These are phyloP conservation scores for Saccharum spontaneum DNA, from an alignment of 176 grass and related monocot species.

Conservation along the genomic window DNA sequence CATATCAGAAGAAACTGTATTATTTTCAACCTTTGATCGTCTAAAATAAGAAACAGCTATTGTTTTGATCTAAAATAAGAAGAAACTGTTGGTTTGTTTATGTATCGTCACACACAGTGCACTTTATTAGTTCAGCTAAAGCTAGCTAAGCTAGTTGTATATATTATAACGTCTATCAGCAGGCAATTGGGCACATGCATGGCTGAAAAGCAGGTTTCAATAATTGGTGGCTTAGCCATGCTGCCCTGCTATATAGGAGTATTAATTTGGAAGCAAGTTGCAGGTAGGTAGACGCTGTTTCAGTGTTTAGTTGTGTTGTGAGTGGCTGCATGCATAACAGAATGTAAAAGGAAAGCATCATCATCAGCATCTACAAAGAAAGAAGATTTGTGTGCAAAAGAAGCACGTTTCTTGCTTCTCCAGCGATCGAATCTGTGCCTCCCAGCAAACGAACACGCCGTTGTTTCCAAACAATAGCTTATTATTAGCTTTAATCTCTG, in stretches of 20 bases:
- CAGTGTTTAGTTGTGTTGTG: background rate
- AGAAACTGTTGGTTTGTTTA: background rate
- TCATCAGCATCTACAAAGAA: background rate
- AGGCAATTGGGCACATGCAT: conserved; percentile 36
- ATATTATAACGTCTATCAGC: background rate
- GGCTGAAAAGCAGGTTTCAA: conserved; percentile 30
- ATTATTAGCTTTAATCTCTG: background rate
- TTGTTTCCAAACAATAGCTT: background rate
- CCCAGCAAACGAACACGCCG: background rate
- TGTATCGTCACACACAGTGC: background rate
- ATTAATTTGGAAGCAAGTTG: background rate
- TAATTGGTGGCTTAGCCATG: conserved; percentile 32
- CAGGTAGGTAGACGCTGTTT: background rate
- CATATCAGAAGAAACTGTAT: conserved; percentile 20
- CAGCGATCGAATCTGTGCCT: background rate
- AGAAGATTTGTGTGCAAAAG: background rate
- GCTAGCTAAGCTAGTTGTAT: background rate
- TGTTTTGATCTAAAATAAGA: background rate
- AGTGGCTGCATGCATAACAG: background rate
- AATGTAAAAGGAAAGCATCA: conserved; percentile 1
- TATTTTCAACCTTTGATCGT: background rate
- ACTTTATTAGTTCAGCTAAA: conserved; percentile 31
- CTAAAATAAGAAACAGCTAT: background rate
- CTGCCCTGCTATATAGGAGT: background rate
- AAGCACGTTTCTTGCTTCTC: conserved; percentile 12